phyloP scores from a whole-genome alignment of 192 early-diverging fungal species.

The Gryganskiella cystojenkinii region DNA sequence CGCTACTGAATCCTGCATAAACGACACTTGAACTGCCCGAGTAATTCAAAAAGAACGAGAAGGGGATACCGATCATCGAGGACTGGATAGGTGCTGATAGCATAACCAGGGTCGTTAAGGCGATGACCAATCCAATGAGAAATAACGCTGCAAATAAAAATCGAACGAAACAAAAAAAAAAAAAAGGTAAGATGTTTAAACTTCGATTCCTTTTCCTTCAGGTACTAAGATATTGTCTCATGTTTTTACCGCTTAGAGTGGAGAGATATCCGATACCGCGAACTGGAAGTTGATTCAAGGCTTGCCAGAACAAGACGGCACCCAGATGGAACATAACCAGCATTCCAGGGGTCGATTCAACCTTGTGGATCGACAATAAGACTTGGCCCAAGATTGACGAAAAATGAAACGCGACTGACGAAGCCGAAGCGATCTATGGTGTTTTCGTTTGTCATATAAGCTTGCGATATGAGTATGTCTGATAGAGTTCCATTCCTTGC shows the following conservation, averaged over 20 bases:
- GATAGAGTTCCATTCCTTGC: no score
- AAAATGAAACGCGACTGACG: conserved; percentile 42
- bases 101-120: conserved; percentile 1
- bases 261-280: conserved; percentile 34
- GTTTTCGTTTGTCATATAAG: neutral
- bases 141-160: no score
- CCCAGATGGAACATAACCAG: conserved; percentile 48
- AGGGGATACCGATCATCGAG: neutral
- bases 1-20: conserved; percentile 10
- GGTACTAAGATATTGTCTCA: neutral
- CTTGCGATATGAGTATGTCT: no score
- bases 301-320: conserved; percentile 26
- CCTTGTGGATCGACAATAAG: conserved; percentile 16
- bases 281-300: conserved; percentile 23
- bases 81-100: neutral
- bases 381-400: conserved; percentile 28
- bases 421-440: conserved; percentile 23
- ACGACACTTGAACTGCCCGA: conserved; percentile 5
- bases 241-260: conserved; percentile 12
- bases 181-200: no score
- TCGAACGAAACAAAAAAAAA: no score
- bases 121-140: neutral
- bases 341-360: conserved; percentile 14
- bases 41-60: conserved; percentile 3
- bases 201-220: no score